Conservation (phyloP, 129 eudicot genomes). For the Apium graveolens region DNA sequence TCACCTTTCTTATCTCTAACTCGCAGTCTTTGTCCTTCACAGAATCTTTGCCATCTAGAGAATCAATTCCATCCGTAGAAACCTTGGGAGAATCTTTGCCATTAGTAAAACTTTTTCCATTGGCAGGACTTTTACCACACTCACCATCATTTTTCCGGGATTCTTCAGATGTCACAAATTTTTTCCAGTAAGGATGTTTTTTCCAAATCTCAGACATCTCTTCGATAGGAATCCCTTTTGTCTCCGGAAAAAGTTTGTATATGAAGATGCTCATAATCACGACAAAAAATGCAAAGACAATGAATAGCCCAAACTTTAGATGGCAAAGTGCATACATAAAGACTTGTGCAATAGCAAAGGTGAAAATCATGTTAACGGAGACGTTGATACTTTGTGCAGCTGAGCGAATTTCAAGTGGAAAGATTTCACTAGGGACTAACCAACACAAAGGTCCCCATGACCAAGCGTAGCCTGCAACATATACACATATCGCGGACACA, state of each 20-base stretch:
- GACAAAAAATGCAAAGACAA: slow-evolving; percentile 64
- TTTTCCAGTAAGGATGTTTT: slow-evolving; percentile 72
- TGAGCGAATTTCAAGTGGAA: slow-evolving; percentile 80
- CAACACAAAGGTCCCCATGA: slow-evolving; percentile 97
- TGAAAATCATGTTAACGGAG: slow-evolving; percentile 86
- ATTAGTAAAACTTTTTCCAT: background rate
- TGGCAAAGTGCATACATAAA: slow-evolving; percentile 72
- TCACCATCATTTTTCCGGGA: background rate
- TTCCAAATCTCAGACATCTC: slow-evolving; percentile 86
- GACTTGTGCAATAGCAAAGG: slow-evolving; percentile 64
- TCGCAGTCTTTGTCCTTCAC: background rate
- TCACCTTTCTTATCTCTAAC: background rate
- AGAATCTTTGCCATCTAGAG: background rate
- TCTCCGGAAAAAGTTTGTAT: slow-evolving; percentile 75
- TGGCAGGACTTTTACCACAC: background rate
- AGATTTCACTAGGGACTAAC: slow-evolving; percentile 86
- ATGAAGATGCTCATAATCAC: slow-evolving; percentile 53
- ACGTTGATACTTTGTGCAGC: slow-evolving; percentile 89
- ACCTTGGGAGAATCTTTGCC: background rate
- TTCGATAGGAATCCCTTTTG: slow-evolving; percentile 81
- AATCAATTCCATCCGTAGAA: background rate
- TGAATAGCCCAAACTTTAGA: slow-evolving; percentile 70
- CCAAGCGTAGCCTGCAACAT: slow-evolving; percentile 92
- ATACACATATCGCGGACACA: slow-evolving; percentile 69
- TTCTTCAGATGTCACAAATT: background rate